A percentile compares a stretch with the other conserved stretches of the same genome.
phyloP scores from a whole-genome alignment of 2,329 filamentous ascomycete species.

The Fusarium palustre region DNA sequence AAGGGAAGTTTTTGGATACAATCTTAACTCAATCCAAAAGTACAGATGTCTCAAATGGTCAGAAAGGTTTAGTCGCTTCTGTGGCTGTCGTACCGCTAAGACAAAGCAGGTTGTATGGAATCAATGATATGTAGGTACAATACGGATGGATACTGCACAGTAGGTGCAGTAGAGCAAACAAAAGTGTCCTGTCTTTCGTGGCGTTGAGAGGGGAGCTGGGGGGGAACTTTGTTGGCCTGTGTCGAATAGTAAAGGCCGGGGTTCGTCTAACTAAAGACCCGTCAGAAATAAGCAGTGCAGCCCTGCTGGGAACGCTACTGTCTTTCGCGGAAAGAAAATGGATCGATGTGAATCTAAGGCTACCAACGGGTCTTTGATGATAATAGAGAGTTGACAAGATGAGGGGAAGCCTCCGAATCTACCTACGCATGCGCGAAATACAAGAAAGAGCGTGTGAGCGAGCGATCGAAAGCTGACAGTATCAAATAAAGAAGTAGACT shows the following conservation, averaged over 20 bases:
- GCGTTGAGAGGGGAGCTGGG: constrained; percentile 44
- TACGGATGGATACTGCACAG: neutral
- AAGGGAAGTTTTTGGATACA: constrained; percentile 23
- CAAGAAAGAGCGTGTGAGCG: constrained; percentile 8
- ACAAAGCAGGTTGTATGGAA: constrained; percentile 17
- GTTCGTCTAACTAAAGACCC: constrained; percentile 15
- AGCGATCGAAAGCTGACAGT: neutral
- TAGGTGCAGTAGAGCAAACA: neutral
- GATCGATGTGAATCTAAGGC: constrained; percentile 8
- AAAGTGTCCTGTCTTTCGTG: constrained; percentile 39
- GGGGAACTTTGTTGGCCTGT: constrained; percentile 41
- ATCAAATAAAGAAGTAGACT: constrained; percentile 12
- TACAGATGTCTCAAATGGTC: constrained; percentile 32
- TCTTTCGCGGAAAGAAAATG: constrained; percentile 6
- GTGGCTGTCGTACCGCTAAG: constrained; percentile 8
- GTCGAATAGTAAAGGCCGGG: constrained; percentile 34
- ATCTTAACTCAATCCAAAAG: constrained; percentile 27
- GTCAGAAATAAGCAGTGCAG: constrained; percentile 39
- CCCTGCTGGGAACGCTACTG: constrained; percentile 26
- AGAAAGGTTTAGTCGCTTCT: constrained; percentile 18
- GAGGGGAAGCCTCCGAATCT: constrained; percentile 8
- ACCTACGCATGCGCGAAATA: constrained; percentile 23
- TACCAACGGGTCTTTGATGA: constrained; percentile 20
- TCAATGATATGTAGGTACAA: constrained; percentile 1
- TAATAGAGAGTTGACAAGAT: constrained; percentile 2